Evolutionary conservation across 1,284 basidiomycete genomes (phyloP), one percentile per base, ranked within the genome.

Genomic region (Puccinia triticina): DNA sequence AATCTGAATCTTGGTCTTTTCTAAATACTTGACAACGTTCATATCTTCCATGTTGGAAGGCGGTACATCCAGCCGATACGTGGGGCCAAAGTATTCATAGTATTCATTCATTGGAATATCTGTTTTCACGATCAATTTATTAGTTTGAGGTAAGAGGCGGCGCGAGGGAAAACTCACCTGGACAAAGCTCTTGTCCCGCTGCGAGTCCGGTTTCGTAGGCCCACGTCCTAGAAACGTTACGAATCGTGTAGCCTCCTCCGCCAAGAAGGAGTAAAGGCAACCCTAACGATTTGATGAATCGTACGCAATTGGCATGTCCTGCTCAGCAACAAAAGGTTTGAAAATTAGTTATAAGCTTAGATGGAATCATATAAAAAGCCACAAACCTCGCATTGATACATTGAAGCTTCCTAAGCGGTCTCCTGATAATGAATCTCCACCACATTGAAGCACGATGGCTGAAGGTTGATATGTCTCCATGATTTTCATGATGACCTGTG

Each of bases 31-130:
- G 12, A 91, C 91, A 1, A 94, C 94, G 87, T 99, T 99, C 88
- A 96, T 89, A 86, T 99, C 96, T 85, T 98, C 95, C 86, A 95
- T 94, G 87, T 99, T 99, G 46, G 94, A 96, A 5, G 95, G 89
- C 84, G 93, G 93, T 37, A 99, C 97, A 86, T 99, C 95, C n/a
- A 99, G 90, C 85, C 95, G 92, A 86, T 99, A 98, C 85, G 97
- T 94, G 0, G 97, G 97, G 0, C 97, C 97, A 87, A 98, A 99
- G 88, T 99, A 99, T 87, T 99, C 96, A 87, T 97, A 98, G 88
- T 99, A 98, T 88, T 98, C 96, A 86, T 98, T 98, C 84, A 95
- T 93, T 0, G 95, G 95, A 78, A 98, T 96, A 85, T 94, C 94
- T 95, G 86, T 26, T 46, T n/a, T 48, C 10, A 21, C 26, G 43